Conservation (phyloP, 345 rosid species). For the Hevea brasiliensis region DNA sequence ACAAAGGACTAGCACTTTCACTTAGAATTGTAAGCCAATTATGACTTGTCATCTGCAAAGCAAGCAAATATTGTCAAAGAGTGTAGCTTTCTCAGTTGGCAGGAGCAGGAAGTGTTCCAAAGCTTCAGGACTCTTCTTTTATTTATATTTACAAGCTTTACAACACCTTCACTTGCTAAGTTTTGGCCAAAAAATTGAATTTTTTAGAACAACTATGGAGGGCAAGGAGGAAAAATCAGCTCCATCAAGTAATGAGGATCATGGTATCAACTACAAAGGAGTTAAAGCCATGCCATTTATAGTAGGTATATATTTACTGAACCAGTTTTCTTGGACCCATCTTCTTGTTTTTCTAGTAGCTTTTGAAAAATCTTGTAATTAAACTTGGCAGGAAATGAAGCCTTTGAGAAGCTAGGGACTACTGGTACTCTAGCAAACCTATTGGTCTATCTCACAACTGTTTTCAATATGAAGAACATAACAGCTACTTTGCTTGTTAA, state of each 20-base stretch:
- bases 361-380: background rate
- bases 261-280: constrained; percentile 18
- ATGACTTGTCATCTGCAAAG: too few relatives aligned
- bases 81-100: too few relatives aligned
- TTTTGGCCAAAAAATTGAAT: too few relatives aligned
- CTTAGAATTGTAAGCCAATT: too few relatives aligned
- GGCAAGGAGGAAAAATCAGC: background rate
- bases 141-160: too few relatives aligned
- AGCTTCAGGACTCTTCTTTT: too few relatives aligned
- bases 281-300: constrained; percentile 27
- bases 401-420: constrained; percentile 29
- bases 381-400: constrained; percentile 22
- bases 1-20: too few relatives aligned
- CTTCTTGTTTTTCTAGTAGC: background rate
- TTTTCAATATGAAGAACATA: constrained; percentile 26
- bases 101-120: too few relatives aligned
- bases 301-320: background rate
- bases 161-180: too few relatives aligned
- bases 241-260: background rate
- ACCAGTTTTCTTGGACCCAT: background rate
- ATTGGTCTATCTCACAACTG: constrained; percentile 15
- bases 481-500: constrained; percentile 15
- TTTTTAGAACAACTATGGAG: background rate
- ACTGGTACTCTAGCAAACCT: constrained; percentile 19
- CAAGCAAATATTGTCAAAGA: too few relatives aligned